These are phyloP conservation scores for Senecio squalidus DNA, from an alignment of 140 eudicot genomes.

Conservation along the genomic window DNA sequence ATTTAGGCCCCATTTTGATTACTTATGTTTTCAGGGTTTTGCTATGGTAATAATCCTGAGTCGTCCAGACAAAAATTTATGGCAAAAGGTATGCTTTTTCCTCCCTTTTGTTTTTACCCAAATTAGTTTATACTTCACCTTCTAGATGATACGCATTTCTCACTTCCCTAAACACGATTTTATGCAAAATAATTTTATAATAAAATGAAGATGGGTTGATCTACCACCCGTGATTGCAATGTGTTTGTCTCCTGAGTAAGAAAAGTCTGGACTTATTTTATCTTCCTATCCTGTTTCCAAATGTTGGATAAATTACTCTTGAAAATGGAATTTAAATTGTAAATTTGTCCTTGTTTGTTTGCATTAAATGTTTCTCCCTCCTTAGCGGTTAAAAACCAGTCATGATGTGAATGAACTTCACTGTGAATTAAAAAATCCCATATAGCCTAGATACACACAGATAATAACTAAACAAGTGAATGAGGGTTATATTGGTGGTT, in stretches of 20 bases:
- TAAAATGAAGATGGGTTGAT: background rate
- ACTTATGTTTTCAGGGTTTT: slow-evolving; percentile 65
- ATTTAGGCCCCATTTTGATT: slow-evolving; percentile 33
- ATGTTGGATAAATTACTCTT: background rate
- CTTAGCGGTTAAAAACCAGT: background rate
- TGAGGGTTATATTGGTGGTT: background rate
- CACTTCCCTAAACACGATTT: background rate
- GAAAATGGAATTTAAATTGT: background rate
- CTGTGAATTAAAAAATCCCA: too few species aligned
- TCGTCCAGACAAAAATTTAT: slow-evolving; percentile 68
- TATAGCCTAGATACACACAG: background rate
- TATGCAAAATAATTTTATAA: background rate
- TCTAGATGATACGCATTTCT: too few species aligned
- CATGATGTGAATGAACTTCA: background rate
- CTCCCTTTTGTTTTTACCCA: slow-evolving; percentile 1
- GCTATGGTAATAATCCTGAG: slow-evolving; percentile 62
- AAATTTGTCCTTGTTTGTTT: background rate
- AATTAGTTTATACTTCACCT: background rate
- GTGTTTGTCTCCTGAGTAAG: background rate
- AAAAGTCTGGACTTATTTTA: slow-evolving; percentile 5
- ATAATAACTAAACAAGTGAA: background rate
- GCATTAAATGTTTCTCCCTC: background rate
- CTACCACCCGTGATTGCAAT: background rate
- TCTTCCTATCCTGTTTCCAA: background rate
- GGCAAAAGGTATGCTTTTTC: slow-evolving; percentile 80